Base-by-base conservation (phyloP, 495 filamentous ascomycete species). In the Acidiella bohemica region DNA sequence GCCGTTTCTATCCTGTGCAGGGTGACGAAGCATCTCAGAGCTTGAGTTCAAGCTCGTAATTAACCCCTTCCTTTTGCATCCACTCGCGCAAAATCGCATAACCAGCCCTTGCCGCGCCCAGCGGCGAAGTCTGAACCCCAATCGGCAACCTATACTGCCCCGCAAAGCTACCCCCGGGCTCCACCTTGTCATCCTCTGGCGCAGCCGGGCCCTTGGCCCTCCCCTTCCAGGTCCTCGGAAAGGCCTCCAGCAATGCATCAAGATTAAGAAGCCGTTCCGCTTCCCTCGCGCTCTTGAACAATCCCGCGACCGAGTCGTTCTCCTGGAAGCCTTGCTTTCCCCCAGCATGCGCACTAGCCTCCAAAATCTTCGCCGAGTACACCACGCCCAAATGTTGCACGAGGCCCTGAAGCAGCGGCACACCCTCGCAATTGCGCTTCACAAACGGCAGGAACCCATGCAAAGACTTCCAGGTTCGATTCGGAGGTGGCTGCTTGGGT, bases 211-310 rank as follows among this genome's bases (percentile, higher is more conserved):
- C 42, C 21, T 32, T 51, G 26, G 32, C 9, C 7, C 42, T 31
- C 25, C 5, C 25, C 14, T 24, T 24, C 47, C 47, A 51, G 12
- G 28, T 35, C 37, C 8, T 7, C n/a, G 47, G 47, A 20, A 51
- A 46, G 6, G n/a, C 8, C 20, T 27, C 17, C 23, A 16, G 2
- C 36, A 46, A n/a, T 16, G 24, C 43, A 20, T 58, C 51, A 25
- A 47, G 24, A 37, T 45, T 46, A 26, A 36, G 28, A 23, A 4
- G 47, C 56, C 54, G 58, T 12, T 47, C 49, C 37, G 22, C 41
- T 39, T 63, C 52, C 30, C 22, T 21, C 29, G 21, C 46, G 23
- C 14, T 28, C 24, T 36, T 39, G 19, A 61, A 30, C 36, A 36
- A 41, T 7, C 25, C 25, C 25, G n/a, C 25, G 7, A 27, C 25